Conservation (phyloP, 2,329 filamentous ascomycete genomes). For the Sarocladium brachiariae region DNA sequence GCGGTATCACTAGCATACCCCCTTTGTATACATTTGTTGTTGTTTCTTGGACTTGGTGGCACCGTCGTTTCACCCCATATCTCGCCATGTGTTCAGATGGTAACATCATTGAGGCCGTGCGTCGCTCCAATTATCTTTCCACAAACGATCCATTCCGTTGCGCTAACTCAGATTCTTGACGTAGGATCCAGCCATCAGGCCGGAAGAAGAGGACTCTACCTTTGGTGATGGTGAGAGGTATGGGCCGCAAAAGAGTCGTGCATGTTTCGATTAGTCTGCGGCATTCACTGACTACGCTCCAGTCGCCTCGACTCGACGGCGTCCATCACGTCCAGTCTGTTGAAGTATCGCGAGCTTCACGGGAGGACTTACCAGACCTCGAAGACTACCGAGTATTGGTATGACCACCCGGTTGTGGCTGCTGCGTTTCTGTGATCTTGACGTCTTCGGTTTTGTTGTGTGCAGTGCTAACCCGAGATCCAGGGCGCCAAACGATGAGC, state of each 20-base stretch:
- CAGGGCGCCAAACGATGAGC: slow-evolving; percentile 21
- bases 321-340: slow-evolving; percentile 21
- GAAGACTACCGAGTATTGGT: slow-evolving; percentile 17
- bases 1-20: no score
- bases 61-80: no score
- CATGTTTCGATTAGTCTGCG: no score
- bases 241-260: neutral
- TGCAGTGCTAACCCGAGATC: neutral
- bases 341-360: slow-evolving; percentile 22
- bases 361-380: slow-evolving; percentile 24
- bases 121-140: neutral
- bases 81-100: neutral
- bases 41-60: no score
- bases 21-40: no score
- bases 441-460: neutral
- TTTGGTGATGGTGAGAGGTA: neutral
- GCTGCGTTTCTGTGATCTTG: no score
- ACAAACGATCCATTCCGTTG: neutral
- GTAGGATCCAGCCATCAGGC: neutral
- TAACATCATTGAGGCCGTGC: neutral
- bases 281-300: neutral
- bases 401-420: neutral
- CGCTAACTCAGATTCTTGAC: neutral
- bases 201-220: neutral
- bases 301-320: slow-evolving; percentile 15